Conservation (phyloP, 805 yeast species). For the Candida methanosorbosa region DNA sequence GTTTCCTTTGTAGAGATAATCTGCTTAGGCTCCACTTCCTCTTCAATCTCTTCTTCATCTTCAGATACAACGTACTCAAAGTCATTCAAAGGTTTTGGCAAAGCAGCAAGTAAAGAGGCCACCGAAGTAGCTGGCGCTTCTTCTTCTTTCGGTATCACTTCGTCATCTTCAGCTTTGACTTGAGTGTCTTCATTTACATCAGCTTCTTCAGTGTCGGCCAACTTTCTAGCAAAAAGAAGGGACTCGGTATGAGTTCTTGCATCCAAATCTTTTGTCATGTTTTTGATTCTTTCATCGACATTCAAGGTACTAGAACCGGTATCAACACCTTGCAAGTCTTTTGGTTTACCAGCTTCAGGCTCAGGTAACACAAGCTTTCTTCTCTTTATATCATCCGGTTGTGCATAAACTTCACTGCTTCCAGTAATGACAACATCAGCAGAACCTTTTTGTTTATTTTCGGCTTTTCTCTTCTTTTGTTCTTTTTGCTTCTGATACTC, state of each 20-base stretch:
- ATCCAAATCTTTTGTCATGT: conserved; percentile 26
- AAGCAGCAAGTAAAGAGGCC: conserved; percentile 6
- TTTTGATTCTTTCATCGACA: conserved; percentile 26
- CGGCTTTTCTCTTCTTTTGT: conserved; percentile 11
- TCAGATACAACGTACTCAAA: conserved; percentile 32
- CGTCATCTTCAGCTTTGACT: conserved; percentile 9
- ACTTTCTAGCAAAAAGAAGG: conserved; percentile 20
- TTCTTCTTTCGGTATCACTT: neutral
- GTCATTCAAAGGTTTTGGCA: conserved; percentile 26
- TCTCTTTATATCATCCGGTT: conserved; percentile 19
- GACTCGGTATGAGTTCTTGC: conserved; percentile 25
- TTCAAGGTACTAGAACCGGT: neutral
- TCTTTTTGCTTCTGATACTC: conserved; percentile 23
- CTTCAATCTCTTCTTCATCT: conserved; percentile 13
- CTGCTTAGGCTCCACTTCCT: conserved; percentile 1
- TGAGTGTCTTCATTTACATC: conserved; percentile 12
- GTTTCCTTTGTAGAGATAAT: too few species aligned
- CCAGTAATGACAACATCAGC: conserved; percentile 9
- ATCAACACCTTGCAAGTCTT: conserved; percentile 5
- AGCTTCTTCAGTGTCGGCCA: conserved; percentile 7
- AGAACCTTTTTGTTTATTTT: conserved; percentile 7
- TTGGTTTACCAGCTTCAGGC: conserved; percentile 21
- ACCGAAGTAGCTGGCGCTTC: neutral
- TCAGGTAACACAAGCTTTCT: conserved; percentile 28
- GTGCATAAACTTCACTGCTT: too few species aligned